A percentile compares a stretch with the other conserved stretches of the same genome.
Evolutionary conservation across 78 protist genomes (phyloP).

Genomic region (Fonticula alba): DNA sequence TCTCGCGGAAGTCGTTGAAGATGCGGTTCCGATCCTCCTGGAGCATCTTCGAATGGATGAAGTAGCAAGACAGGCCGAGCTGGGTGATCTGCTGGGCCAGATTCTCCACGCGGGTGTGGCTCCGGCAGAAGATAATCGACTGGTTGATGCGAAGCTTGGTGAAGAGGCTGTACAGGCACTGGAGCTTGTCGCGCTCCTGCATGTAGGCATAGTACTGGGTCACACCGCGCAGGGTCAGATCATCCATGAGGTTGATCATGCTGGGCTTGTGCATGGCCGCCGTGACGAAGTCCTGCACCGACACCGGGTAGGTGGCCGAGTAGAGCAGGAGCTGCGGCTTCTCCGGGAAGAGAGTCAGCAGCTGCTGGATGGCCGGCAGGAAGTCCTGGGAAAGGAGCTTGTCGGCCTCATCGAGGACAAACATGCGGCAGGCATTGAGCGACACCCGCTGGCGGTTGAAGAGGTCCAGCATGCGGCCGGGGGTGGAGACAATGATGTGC

Average conservation of each 20-base stretch:
- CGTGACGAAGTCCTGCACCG: conserved; percentile 55
- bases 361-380: conserved; percentile 51
- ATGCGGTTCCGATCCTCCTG: conserved; percentile 90
- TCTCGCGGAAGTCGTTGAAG: conserved; percentile 91
- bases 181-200: conserved; percentile 90
- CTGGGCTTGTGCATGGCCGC: conserved; percentile 52
- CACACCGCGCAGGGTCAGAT: conserved; percentile 89
- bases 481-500: conserved; percentile 88
- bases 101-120: conserved; percentile 85
- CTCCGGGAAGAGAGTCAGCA: conserved; percentile 47
- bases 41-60: conserved; percentile 93
- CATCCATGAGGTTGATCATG: conserved; percentile 93
- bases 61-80: conserved; percentile 43
- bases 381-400: conserved; percentile 87
- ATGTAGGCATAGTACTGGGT: conserved; percentile 96
- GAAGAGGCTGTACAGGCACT: conserved; percentile 90
- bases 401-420: conserved; percentile 95
- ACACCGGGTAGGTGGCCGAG: conserved; percentile 93
- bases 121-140: conserved; percentile 93
- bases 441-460: conserved; percentile 42
- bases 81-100: conserved; percentile 79
- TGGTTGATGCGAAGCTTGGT: conserved; percentile 81
- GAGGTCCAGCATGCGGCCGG: conserved; percentile 82
- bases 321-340: conserved; percentile 70
- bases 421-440: conserved; percentile 27